Percentiles rank a stretch among this genome's conserved stretches.
phyloP scores from a whole-genome alignment of 352 stramenopile species.

The Detonula confervacea region DNA sequence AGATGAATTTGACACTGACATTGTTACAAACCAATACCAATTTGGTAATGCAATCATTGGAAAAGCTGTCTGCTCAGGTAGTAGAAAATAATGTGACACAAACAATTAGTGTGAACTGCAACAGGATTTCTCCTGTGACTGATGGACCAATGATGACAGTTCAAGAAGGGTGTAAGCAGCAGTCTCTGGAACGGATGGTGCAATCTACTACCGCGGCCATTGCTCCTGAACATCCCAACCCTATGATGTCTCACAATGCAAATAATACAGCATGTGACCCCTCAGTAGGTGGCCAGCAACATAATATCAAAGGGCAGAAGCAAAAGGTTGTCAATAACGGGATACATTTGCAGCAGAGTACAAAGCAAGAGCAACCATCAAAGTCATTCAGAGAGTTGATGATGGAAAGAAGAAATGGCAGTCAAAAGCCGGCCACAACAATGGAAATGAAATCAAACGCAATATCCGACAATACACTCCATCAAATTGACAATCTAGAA shows the following conservation, averaged over 20 bases:
- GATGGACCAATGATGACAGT: not conserved
- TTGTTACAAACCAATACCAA: constrained; percentile 2
- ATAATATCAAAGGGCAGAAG: not conserved
- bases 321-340: not conserved
- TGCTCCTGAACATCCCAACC: no score
- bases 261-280: no score
- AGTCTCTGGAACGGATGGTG: not conserved
- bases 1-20: constrained; percentile 1
- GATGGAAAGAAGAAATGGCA: not conserved
- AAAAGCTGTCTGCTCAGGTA: not conserved
- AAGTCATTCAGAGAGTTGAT: not conserved
- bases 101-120: not conserved
- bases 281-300: no score
- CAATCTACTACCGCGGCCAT: no score
- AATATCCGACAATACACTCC: not conserved
- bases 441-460: not conserved
- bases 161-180: not conserved
- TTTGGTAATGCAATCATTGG: constrained; percentile 2
- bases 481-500: constrained; percentile 2
- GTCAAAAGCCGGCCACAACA: not conserved
- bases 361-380: not conserved
- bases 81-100: not conserved
- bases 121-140: not conserved
- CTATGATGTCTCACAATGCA: no score
- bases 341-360: not conserved